These are phyloP conservation scores for Malassezia dermatis DNA, from an alignment of 1,284 basidiomycete genomes.

Conservation along the genomic window DNA sequence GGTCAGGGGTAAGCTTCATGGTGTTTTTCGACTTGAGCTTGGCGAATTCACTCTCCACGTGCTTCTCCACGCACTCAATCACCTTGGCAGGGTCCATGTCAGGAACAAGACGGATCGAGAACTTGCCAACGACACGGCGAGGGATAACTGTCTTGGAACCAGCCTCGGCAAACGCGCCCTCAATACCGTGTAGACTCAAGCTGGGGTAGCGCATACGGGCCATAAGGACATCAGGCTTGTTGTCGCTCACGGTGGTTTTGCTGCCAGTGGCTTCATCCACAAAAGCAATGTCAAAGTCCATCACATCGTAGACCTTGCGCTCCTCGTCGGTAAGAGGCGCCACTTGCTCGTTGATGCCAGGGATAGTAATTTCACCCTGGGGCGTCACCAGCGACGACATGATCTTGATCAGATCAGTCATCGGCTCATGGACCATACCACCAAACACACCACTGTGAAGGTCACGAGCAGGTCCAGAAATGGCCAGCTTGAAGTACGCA, in stretches of 20 bases:
- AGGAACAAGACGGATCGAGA: constrained; percentile 58
- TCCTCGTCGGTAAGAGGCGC: constrained; percentile 67
- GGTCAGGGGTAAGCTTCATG: constrained; percentile 30
- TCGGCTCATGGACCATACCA: constrained; percentile 49
- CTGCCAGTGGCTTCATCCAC: constrained; percentile 71
- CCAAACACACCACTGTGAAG: constrained; percentile 66
- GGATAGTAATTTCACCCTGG: constrained; percentile 74
- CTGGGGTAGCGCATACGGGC: constrained; percentile 64
- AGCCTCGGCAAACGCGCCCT: constrained; percentile 73
- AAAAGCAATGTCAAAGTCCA: constrained; percentile 54
- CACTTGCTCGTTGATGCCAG: constrained; percentile 83
- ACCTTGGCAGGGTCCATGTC: constrained; percentile 60
- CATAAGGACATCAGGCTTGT: constrained; percentile 80
- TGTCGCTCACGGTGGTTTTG: constrained; percentile 63
- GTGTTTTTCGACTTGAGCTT: constrained; percentile 47
- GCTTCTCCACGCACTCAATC: constrained; percentile 35
- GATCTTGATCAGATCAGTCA: constrained; percentile 58
- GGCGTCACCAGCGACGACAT: constrained; percentile 70
- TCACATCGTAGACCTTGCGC: constrained; percentile 52
- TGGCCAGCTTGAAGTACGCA: constrained; percentile 72
- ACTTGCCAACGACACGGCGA: constrained; percentile 67
- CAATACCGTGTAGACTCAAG: constrained; percentile 88
- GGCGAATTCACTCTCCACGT: constrained; percentile 37
- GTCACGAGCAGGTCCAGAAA: constrained; percentile 76
- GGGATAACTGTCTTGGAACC: constrained; percentile 83